These are phyloP conservation scores for Microsporum canis DNA, from an alignment of 2,329 filamentous ascomycete genomes.

Conservation along the genomic window DNA sequence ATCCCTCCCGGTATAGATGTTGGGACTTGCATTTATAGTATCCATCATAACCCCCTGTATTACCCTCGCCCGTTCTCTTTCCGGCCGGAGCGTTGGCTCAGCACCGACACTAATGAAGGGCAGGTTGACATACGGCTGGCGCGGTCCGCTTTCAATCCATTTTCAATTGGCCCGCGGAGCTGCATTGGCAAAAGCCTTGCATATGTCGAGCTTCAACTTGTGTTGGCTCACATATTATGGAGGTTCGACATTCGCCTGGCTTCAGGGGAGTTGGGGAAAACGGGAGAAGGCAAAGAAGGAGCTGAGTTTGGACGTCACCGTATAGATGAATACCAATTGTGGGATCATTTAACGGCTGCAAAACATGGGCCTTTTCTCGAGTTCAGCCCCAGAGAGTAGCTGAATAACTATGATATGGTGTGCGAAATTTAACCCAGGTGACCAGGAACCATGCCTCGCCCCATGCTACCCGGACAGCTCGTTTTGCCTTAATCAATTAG, in stretches of 20 bases:
- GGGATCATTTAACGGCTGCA: not conserved
- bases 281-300: not conserved
- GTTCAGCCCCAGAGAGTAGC: not conserved
- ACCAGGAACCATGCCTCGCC: too few species aligned
- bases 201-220: slow-evolving; percentile 32
- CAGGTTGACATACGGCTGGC: slow-evolving; percentile 37
- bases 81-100: slow-evolving; percentile 29
- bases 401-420: not conserved
- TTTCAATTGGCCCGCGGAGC: slow-evolving; percentile 32
- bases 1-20: slow-evolving; percentile 24
- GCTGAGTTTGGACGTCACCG: not conserved
- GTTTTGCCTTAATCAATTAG: too few species aligned
- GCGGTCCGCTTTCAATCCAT: slow-evolving; percentile 17
- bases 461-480: too few species aligned
- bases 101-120: not conserved
- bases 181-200: slow-evolving; percentile 36
- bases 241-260: slow-evolving; percentile 26
- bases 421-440: too few species aligned
- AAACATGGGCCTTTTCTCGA: not conserved
- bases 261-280: not conserved
- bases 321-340: not conserved
- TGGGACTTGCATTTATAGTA: slow-evolving; percentile 22
- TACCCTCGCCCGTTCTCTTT: slow-evolving; percentile 23
- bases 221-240: slow-evolving; percentile 29
- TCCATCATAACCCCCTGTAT: slow-evolving; percentile 25